Percentiles rank a stretch among this genome's conserved stretches.
These are phyloP conservation scores for Debaryomyces robertsiae DNA, from an alignment of 1,139 yeast genomes.

Conservation along the genomic window DNA sequence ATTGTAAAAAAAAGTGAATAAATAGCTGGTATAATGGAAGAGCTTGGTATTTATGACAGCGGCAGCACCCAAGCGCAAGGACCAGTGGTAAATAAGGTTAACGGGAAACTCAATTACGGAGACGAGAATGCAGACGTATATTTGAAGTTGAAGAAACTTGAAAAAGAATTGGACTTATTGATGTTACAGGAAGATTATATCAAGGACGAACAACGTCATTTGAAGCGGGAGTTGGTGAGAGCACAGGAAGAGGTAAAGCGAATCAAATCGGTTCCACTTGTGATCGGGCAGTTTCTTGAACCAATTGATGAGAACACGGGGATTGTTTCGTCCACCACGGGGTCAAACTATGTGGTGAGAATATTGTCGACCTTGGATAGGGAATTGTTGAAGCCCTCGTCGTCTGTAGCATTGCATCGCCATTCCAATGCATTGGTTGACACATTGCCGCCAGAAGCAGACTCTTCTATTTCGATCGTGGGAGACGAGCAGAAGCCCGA, in stretches of 20 bases:
- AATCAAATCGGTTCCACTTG: conserved; percentile 95
- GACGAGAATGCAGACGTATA: conserved; percentile 67
- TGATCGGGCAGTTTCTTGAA: conserved; percentile 96
- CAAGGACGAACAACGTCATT: conserved; percentile 96
- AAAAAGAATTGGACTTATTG: conserved; percentile 83
- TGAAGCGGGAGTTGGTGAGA: conserved; percentile 88
- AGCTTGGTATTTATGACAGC: conserved; percentile 29
- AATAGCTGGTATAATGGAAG: conserved; percentile 25
- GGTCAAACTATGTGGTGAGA: conserved; percentile 94
- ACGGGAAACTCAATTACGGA: conserved; percentile 16
- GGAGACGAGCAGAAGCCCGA: conserved; percentile 94
- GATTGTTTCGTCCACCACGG: conserved; percentile 95
- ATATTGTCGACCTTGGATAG: conserved; percentile 93
- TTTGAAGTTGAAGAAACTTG: conserved; percentile 79
- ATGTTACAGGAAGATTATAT: conserved; percentile 92
- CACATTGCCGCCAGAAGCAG: conserved; percentile 98
- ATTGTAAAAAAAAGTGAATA: conserved; percentile 1
- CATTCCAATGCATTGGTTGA: conserved; percentile 98
- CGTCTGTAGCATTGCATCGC: conserved; percentile 96
- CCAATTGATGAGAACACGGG: conserved; percentile 97
- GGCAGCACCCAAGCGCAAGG: conserved; percentile 13
- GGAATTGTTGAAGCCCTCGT: conserved; percentile 90
- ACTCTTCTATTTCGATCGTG: conserved; percentile 91
- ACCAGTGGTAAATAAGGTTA: conserved; percentile 7
- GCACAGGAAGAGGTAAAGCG: conserved; percentile 99